A percentile compares a stretch with the other conserved stretches of the same genome.
These are phyloP conservation scores for Actinomucor elegans DNA, from an alignment of 371 early-diverging fungal species.

Conservation along the genomic window DNA sequence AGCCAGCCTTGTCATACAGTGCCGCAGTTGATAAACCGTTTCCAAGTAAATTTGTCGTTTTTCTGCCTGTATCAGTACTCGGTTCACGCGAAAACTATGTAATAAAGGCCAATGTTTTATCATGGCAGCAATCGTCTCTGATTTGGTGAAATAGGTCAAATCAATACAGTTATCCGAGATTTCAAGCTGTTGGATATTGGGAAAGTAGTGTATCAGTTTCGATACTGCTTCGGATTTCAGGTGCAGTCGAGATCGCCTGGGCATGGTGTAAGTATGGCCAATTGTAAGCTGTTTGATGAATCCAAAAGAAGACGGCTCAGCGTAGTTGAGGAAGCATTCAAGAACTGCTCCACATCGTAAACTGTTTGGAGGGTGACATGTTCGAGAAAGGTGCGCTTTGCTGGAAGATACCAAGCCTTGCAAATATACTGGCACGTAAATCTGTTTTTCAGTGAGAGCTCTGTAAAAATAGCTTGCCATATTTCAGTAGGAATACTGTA, in stretches of 20 bases:
- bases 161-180: slow-evolving; percentile 13
- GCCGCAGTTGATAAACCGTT: slow-evolving; percentile 1
- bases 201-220: background rate
- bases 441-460: background rate
- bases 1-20: background rate
- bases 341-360: slow-evolving; percentile 1
- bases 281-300: background rate
- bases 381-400: background rate
- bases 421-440: slow-evolving; percentile 11
- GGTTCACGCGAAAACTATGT: slow-evolving; percentile 2
- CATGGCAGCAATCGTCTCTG: background rate
- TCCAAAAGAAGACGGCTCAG: slow-evolving; percentile 6
- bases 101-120: background rate
- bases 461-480: background rate
- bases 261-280: slow-evolving; percentile 4
- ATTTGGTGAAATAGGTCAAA: background rate
- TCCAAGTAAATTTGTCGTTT: slow-evolving; percentile 4
- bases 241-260: background rate
- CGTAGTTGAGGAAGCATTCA: slow-evolving; percentile 21
- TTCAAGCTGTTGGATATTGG: background rate
- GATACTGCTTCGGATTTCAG: background rate
- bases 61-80: background rate
- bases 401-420: slow-evolving; percentile 1
- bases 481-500: slow-evolving; percentile 9
- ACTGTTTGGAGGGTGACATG: slow-evolving; percentile 2